These are phyloP conservation scores for Aspergillus eucalypticola DNA, from an alignment of 2,329 filamentous ascomycete genomes.

Conservation along the genomic window DNA sequence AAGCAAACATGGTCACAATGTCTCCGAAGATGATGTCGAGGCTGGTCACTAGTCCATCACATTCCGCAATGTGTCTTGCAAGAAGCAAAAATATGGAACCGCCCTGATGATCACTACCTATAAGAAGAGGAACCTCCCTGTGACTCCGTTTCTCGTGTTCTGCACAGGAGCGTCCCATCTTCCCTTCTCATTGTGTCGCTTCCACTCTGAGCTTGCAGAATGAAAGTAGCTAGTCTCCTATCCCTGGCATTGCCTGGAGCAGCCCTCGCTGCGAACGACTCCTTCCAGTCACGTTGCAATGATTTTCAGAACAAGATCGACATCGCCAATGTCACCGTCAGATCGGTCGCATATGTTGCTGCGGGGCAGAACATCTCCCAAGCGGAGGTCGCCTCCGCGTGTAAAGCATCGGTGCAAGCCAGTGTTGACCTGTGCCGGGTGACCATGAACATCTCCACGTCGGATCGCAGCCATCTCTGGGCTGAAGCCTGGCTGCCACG, in stretches of 20 bases:
- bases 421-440: slow-evolving; percentile 40
- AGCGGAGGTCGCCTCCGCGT: neutral
- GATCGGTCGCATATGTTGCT: neutral
- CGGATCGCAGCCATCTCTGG: slow-evolving; percentile 47
- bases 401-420: neutral
- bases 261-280: neutral
- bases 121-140: neutral
- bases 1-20: neutral
- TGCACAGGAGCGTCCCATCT: neutral
- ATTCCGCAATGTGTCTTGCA: neutral
- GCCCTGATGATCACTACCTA: neutral
- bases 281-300: neutral
- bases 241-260: neutral
- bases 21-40: neutral
- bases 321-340: neutral
- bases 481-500: slow-evolving; percentile 52
- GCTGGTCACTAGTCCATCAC: neutral
- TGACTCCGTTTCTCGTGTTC: no score
- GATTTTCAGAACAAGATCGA: neutral
- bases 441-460: slow-evolving; percentile 45
- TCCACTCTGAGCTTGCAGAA: neutral
- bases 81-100: neutral
- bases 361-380: slow-evolving; percentile 1
- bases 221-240: neutral
- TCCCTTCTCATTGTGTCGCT: neutral